Percentiles rank a stretch among this genome's conserved stretches.
phyloP scores from a whole-genome alignment of 2,329 filamentous ascomycete genomes.

The Cladophialophora immunda region DNA sequence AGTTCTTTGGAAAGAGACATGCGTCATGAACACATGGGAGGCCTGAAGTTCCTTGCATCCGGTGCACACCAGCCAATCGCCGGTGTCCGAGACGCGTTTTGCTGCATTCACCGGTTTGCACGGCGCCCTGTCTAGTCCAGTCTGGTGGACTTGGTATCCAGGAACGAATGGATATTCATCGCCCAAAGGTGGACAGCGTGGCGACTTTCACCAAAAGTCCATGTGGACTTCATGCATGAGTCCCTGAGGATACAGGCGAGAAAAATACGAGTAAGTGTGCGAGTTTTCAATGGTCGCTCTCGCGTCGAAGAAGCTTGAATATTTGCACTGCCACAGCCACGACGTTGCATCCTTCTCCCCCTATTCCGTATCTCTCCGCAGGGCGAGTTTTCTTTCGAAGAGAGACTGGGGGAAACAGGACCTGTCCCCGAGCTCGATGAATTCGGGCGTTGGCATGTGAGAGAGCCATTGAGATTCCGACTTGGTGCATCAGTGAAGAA shows the following conservation, averaged over 20 bases:
- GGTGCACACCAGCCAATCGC: neutral
- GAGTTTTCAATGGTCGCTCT: neutral
- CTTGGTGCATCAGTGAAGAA: neutral
- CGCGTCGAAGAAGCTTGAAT: neutral
- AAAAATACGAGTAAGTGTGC: no score
- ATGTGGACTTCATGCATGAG: neutral
- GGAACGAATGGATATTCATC: constrained; percentile 1
- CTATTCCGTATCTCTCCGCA: neutral
- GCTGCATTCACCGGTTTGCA: neutral
- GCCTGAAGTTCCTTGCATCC: constrained; percentile 6
- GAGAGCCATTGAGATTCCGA: constrained; percentile 1
- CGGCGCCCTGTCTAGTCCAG: neutral
- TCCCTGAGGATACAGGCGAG: neutral
- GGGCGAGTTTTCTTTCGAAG: neutral
- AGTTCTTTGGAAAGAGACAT: neutral
- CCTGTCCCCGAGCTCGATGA: neutral
- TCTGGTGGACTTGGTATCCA: neutral
- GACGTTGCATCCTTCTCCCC: neutral
- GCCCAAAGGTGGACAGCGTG: neutral
- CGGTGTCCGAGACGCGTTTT: neutral
- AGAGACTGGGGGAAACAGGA: neutral
- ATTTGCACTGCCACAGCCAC: neutral
- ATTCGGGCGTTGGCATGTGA: neutral
- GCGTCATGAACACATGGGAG: constrained; percentile 4
- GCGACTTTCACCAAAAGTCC: constrained; percentile 8